These are phyloP conservation scores for Plantago lanceolata DNA, from an alignment of 305 asterid species.

Conservation along the genomic window DNA sequence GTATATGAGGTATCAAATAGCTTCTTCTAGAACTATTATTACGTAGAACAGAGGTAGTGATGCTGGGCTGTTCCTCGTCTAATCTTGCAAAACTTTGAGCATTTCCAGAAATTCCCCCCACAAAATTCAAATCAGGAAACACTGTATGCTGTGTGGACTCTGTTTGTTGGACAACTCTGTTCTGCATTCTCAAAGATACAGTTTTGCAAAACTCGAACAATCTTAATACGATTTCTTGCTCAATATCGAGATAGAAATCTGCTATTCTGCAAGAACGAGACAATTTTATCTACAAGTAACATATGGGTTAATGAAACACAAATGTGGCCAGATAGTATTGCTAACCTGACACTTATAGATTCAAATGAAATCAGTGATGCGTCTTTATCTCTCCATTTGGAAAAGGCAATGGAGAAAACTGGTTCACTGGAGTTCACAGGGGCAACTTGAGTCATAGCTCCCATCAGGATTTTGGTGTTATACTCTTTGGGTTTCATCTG, in stretches of 20 bases:
- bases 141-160: constrained; percentile 48
- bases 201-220: constrained; percentile 68
- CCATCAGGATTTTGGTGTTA: constrained; percentile 34
- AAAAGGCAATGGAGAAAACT: constrained; percentile 66
- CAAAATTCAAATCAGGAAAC: constrained; percentile 39
- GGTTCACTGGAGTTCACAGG: constrained; percentile 54
- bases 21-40: constrained; percentile 33
- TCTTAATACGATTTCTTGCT: constrained; percentile 76
- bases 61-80: constrained; percentile 35
- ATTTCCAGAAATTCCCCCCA: constrained; percentile 36
- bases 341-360: constrained; percentile 77
- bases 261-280: constrained; percentile 58
- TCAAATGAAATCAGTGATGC: constrained; percentile 71
- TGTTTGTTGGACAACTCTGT: constrained; percentile 42
- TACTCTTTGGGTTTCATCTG: constrained; percentile 46
- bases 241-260: constrained; percentile 85
- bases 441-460: constrained; percentile 35
- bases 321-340: constrained; percentile 23
- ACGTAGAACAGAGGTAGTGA: constrained; percentile 30
- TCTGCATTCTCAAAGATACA: constrained; percentile 58
- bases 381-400: constrained; percentile 85
- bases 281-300: constrained; percentile 25
- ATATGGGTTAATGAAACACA: constrained; percentile 17
- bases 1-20: constrained; percentile 48
- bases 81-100: constrained; percentile 28